Base-by-base conservation (phyloP, 208 protist genomes). In the Wallacemonas rigidus region DNA sequence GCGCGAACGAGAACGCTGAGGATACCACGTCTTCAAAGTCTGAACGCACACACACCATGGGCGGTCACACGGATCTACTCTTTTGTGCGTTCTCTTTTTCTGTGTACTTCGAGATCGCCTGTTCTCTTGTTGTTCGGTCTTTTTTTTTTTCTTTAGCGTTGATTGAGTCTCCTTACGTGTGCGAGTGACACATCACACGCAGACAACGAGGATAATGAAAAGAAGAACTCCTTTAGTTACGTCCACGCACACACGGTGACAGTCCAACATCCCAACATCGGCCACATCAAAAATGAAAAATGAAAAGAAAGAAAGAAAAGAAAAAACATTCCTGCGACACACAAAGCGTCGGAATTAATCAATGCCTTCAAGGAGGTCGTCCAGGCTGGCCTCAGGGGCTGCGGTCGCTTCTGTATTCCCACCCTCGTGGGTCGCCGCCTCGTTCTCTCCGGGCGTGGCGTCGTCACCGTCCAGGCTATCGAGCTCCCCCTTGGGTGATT, bases 111-210 rank as follows among this genome's bases (percentile, higher is more conserved):
- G 12, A 12, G 8, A 41, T 53, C 38, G 1, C 45, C 36, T 62
- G 8, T 38, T 72, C 12, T 53, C 63, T 72, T 63, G 41, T 72
- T 72, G 60, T 62, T 62, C 9, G 11, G 38, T 72, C 47, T 26
- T 26, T 26, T 26, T 26, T 26, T 0, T 26, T 26, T 26, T 26
- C 0, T 26, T 26, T 26, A 26, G 26, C 26, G 26, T 26, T 26
- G 26, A 26, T 26, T 26, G 26, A 26, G 26, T 26, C 26, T 26
- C 26, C 26, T 26, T 26, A 26, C 26, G 26, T 26, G 26, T 26
- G 26, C 26, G 26, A 26, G 26, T 26, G 26, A 26, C 26, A 26
- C 26, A 26, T 26, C 26, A 26, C 26, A 26, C 26, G 26, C 26
- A 26, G 6, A 38, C 45, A 38, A 15, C 53, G 53, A 58, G n/a